A percentile compares a stretch with the other conserved stretches of the same genome.
Conservation (phyloP, 2,329 filamentous ascomycete species). For the Metarhizium robertsii region DNA sequence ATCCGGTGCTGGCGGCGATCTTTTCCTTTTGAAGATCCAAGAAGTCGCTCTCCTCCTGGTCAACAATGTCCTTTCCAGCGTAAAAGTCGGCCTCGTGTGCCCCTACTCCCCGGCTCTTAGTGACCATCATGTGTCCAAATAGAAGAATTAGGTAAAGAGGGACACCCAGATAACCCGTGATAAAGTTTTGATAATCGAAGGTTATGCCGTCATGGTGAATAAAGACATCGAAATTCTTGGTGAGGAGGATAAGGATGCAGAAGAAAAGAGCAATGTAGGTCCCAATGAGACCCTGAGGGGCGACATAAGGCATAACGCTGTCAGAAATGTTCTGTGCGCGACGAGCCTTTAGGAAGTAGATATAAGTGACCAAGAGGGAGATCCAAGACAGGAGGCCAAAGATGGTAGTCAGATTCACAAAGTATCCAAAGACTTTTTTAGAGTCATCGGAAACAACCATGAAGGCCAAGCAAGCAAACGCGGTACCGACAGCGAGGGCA, state of each 20-base stretch:
- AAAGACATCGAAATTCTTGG: conserved; percentile 77
- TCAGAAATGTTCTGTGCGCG: conserved; percentile 49
- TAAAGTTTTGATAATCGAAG: conserved; percentile 68
- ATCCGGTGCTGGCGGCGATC: conserved; percentile 16
- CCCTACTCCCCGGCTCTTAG: conserved; percentile 43
- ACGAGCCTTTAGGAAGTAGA: conserved; percentile 55
- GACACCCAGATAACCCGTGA: conserved; percentile 70
- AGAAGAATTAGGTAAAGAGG: conserved; percentile 63
- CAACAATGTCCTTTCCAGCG: conserved; percentile 63
- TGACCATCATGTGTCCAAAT: conserved; percentile 55
- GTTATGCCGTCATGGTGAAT: conserved; percentile 38
- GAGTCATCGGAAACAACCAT: conserved; percentile 53
- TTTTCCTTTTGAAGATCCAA: conserved; percentile 32
- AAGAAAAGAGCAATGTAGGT: conserved; percentile 59
- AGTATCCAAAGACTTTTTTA: conserved; percentile 50
- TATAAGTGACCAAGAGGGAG: conserved; percentile 58
- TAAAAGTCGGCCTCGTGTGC: conserved; percentile 58
- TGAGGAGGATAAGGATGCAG: conserved; percentile 65
- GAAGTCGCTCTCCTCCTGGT: conserved; percentile 63
- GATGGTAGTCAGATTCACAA: conserved; percentile 59
- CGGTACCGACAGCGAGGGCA: conserved; percentile 50
- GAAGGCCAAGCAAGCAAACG: conserved; percentile 59
- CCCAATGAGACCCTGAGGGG: conserved; percentile 63
- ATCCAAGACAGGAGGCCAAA: conserved; percentile 60
- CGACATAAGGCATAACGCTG: conserved; percentile 50